Evolutionary conservation across 1,284 basidiomycete species (phyloP).

Genomic region (Fomitopsis pinicola): DNA sequence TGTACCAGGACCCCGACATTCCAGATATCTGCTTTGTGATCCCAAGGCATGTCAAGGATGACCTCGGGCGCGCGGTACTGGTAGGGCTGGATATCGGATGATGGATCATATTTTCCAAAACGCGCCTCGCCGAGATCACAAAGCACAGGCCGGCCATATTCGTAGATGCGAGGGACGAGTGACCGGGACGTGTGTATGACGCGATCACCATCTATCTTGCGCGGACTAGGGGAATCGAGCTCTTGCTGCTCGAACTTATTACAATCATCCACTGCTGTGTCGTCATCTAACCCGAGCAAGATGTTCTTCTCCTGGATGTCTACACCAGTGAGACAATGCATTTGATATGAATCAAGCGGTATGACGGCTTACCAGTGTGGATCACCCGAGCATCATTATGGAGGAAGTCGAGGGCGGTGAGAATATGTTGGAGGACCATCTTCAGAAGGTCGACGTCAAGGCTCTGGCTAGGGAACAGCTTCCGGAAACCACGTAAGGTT

Average conservation of each 20-base stretch:
- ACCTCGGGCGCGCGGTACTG: slow-evolving; percentile 35
- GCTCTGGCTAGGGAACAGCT: slow-evolving; percentile 1
- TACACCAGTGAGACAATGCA: slow-evolving; percentile 1
- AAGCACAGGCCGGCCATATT: slow-evolving; percentile 12
- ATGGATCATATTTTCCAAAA: slow-evolving; percentile 10
- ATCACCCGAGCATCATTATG: slow-evolving; percentile 19
- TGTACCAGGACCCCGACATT: slow-evolving; percentile 32
- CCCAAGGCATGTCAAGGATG: slow-evolving; percentile 29
- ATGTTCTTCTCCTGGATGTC: slow-evolving; percentile 13
- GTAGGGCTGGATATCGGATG: slow-evolving; percentile 25
- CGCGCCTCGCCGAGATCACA: slow-evolving; percentile 17
- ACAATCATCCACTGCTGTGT: slow-evolving; percentile 8
- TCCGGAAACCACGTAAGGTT: slow-evolving; percentile 10
- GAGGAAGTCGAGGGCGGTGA: slow-evolving; percentile 18
- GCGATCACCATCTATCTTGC: slow-evolving; percentile 12
- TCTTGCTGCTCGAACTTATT: slow-evolving; percentile 11
- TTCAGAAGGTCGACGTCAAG: slow-evolving; percentile 5
- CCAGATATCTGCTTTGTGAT: slow-evolving; percentile 33
- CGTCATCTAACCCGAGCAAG: slow-evolving; percentile 8
- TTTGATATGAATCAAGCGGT: not conserved
- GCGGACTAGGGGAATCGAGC: slow-evolving; percentile 5
- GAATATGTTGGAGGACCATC: slow-evolving; percentile 9
- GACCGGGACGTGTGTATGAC: slow-evolving; percentile 9
- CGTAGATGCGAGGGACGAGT: slow-evolving; percentile 1
- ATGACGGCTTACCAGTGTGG: slow-evolving; percentile 13